A percentile compares a stretch with the other conserved stretches of the same genome.
Evolutionary conservation across 495 filamentous ascomycete species (phyloP).

Genomic region (Oleoguttula mirabilis): DNA sequence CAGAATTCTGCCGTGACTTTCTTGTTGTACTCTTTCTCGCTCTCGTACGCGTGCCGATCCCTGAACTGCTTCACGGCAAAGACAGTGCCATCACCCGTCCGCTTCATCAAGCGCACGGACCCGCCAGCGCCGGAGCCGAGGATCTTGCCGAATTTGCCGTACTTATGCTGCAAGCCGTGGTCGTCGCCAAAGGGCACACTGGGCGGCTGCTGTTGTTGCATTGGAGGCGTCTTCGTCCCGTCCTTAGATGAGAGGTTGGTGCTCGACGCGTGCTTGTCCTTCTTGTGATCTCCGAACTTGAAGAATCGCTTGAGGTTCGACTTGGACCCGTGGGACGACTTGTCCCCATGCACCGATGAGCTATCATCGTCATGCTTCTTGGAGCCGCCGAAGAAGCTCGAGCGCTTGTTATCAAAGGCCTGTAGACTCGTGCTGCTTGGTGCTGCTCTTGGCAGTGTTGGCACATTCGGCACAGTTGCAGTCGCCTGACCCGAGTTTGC

Average conservation of each 20-base stretch:
- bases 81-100: conserved; percentile 75
- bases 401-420: conserved; percentile 36
- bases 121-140: conserved; percentile 90
- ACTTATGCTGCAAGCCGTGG: conserved; percentile 79
- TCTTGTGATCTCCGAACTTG: conserved; percentile 55
- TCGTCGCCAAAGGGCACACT: conserved; percentile 89
- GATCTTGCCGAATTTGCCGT: conserved; percentile 88
- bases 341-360: conserved; percentile 20
- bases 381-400: conserved; percentile 29
- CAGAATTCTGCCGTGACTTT: conserved; percentile 99
- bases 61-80: conserved; percentile 98
- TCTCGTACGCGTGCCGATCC: conserved; percentile 84
- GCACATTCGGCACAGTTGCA: conserved; percentile 14
- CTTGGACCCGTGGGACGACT: conserved; percentile 54
- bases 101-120: conserved; percentile 88
- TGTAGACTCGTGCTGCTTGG: conserved; percentile 19
- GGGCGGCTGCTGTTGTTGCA: conserved; percentile 44
- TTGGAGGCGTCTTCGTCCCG: conserved; percentile 29
- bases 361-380: conserved; percentile 38
- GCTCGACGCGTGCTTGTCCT: conserved; percentile 49
- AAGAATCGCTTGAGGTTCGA: conserved; percentile 90
- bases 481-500: conserved; percentile 30
- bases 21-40: conserved; percentile 88
- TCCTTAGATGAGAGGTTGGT: conserved; percentile 30
- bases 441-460: conserved; percentile 10